Conservation (phyloP, 176 grass and related monocot species). For the Ananas comosus region DNA sequence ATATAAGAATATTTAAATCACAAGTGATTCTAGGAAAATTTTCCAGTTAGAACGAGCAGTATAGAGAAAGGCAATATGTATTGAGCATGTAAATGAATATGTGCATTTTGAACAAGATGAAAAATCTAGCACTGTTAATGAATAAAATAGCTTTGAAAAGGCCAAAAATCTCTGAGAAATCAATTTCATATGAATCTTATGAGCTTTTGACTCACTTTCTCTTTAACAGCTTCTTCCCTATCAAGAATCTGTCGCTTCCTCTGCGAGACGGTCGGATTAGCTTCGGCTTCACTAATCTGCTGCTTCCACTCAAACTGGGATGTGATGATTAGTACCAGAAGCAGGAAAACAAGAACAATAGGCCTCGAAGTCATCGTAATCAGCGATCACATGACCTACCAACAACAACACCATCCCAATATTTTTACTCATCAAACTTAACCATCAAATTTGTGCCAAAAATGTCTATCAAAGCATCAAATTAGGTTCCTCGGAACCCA, state of each 20-base stretch:
- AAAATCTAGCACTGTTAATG: background rate
- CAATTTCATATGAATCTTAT: background rate
- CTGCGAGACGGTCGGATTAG: constrained; percentile 20
- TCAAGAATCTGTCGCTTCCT: constrained; percentile 31
- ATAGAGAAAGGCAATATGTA: background rate
- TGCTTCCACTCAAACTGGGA: constrained; percentile 74
- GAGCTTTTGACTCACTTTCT: constrained; percentile 31
- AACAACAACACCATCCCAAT: background rate
- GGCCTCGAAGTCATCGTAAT: constrained; percentile 33
- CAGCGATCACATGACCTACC: background rate
- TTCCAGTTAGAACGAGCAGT: no score
- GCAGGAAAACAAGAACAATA: constrained; percentile 44
- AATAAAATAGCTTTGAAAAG: background rate
- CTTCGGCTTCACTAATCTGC: constrained; percentile 58
- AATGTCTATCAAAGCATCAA: no score
- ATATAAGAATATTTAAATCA: no score
- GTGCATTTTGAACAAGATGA: background rate
- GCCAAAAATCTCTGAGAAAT: background rate
- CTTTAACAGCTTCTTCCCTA: constrained; percentile 61
- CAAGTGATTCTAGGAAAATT: no score
- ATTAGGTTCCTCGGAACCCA: no score
- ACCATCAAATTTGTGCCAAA: no score
- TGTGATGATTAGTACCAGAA: constrained; percentile 51
- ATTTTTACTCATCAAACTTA: background rate
- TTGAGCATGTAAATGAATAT: background rate